These are phyloP conservation scores for Dictyostelium firmibasis DNA, from an alignment of 78 protist species.

Conservation along the genomic window DNA sequence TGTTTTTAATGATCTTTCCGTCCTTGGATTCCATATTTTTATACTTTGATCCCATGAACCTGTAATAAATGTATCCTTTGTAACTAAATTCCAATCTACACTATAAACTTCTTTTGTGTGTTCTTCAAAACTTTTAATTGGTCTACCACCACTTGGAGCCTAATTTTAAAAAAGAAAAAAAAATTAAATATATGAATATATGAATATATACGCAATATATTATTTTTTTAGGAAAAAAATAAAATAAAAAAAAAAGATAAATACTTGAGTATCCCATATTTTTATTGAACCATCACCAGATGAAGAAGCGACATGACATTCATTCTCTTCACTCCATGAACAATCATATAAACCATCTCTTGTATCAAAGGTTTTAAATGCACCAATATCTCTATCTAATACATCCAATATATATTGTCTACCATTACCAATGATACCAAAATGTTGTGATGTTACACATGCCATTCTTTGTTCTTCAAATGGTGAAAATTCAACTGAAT, in stretches of 20 bases:
- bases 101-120: slow-evolving; percentile 86
- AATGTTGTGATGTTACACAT: slow-evolving; percentile 88
- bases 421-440: slow-evolving; percentile 92
- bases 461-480: slow-evolving; percentile 85
- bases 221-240: too few relatives aligned
- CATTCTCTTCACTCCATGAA: slow-evolving; percentile 88
- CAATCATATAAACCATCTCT: slow-evolving; percentile 88
- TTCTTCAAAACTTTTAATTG: slow-evolving; percentile 56
- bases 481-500: slow-evolving; percentile 81
- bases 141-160: slow-evolving; percentile 42
- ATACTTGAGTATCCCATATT: slow-evolving; percentile 76
- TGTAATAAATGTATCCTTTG: slow-evolving; percentile 69
- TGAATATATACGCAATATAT: too few relatives aligned
- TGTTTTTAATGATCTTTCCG: slow-evolving; percentile 60
- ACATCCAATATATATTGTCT: slow-evolving; percentile 71
- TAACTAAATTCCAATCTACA: slow-evolving; percentile 84
- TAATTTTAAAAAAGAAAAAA: neutral
- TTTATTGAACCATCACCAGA: slow-evolving; percentile 90
- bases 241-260: neutral
- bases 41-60: slow-evolving; percentile 86
- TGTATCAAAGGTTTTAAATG: slow-evolving; percentile 68
- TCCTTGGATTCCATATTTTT: slow-evolving; percentile 84
- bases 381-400: slow-evolving; percentile 26
- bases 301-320: slow-evolving; percentile 75
- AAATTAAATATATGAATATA: neutral